Percentiles rank a stretch among this genome's conserved stretches.
phyloP scores from a whole-genome alignment of 108 stramenopile species.

The Cyclostephanos tholiformis region DNA sequence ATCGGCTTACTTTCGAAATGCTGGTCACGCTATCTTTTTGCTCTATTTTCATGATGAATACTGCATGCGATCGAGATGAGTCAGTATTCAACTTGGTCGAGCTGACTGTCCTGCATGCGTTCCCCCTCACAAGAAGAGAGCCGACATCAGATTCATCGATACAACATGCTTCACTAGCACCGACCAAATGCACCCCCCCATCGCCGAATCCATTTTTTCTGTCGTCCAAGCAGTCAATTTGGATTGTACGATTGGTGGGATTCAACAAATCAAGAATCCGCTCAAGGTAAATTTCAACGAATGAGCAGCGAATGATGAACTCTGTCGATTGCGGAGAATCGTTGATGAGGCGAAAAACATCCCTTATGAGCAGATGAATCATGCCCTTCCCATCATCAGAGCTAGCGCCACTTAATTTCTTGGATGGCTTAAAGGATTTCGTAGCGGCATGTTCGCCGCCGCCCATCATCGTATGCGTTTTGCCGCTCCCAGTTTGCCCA shows the following conservation, averaged over 20 bases:
- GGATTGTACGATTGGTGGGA: constrained; percentile 46
- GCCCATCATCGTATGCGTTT: constrained; percentile 61
- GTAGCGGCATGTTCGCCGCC: neutral
- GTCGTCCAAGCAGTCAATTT: constrained; percentile 15
- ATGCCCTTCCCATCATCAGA: constrained; percentile 46
- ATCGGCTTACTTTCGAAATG: constrained; percentile 47
- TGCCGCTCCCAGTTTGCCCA: constrained; percentile 55
- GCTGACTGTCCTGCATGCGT: constrained; percentile 74
- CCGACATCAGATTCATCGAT: constrained; percentile 70
- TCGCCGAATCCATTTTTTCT: constrained; percentile 4
- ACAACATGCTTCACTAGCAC: constrained; percentile 73
- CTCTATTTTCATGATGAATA: constrained; percentile 76
- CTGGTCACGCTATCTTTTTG: constrained; percentile 57
- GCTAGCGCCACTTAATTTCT: neutral
- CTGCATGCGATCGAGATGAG: constrained; percentile 84
- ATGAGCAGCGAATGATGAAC: constrained; percentile 84
- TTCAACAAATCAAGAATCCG: constrained; percentile 87
- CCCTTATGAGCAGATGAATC: constrained; percentile 62
- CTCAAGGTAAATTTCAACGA: constrained; percentile 96
- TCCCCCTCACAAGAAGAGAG: constrained; percentile 72
- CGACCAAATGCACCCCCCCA: constrained; percentile 46
- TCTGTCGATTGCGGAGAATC: constrained; percentile 56
- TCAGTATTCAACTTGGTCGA: constrained; percentile 83
- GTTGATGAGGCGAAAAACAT: constrained; percentile 62
- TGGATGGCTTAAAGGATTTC: neutral